These are phyloP conservation scores for Neurospora pannonica DNA, from an alignment of 495 filamentous ascomycete genomes.

Conservation along the genomic window DNA sequence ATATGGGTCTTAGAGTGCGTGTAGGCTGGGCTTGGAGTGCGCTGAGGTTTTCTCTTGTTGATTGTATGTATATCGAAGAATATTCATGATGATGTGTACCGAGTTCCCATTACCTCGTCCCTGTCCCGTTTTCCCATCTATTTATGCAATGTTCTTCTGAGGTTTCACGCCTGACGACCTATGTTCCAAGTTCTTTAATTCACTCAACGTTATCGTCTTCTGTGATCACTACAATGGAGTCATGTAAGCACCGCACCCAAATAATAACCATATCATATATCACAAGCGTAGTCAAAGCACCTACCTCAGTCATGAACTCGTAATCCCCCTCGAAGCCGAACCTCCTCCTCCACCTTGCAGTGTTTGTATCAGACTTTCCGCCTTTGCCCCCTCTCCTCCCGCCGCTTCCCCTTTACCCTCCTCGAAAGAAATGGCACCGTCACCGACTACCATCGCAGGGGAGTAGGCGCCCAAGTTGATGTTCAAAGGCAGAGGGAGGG, in stretches of 20 bases:
- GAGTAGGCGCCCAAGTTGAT: slow-evolving; percentile 53
- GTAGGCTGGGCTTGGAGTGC: too few species aligned
- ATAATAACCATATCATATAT: background rate
- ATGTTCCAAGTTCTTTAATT: too few species aligned
- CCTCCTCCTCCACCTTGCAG: background rate
- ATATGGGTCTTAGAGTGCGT: too few species aligned
- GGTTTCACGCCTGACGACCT: too few species aligned
- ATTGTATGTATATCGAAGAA: too few species aligned
- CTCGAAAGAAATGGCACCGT: slow-evolving; percentile 46
- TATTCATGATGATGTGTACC: too few species aligned
- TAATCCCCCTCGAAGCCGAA: background rate
- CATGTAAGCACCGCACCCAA: background rate
- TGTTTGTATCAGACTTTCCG: background rate
- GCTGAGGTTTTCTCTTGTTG: too few species aligned
- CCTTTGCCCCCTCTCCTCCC: background rate
- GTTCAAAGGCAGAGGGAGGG: slow-evolving; percentile 28
- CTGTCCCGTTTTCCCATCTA: too few species aligned
- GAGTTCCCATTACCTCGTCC: too few species aligned
- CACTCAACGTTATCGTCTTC: too few species aligned
- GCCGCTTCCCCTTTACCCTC: slow-evolving; percentile 20
- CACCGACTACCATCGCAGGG: slow-evolving; percentile 48
- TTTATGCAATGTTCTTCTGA: too few species aligned
- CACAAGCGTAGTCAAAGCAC: background rate
- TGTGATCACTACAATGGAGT: background rate
- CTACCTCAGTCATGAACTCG: background rate